Conservation (phyloP, 1,139 yeast genomes). For the Debaryomycetaceae sp. region DNA sequence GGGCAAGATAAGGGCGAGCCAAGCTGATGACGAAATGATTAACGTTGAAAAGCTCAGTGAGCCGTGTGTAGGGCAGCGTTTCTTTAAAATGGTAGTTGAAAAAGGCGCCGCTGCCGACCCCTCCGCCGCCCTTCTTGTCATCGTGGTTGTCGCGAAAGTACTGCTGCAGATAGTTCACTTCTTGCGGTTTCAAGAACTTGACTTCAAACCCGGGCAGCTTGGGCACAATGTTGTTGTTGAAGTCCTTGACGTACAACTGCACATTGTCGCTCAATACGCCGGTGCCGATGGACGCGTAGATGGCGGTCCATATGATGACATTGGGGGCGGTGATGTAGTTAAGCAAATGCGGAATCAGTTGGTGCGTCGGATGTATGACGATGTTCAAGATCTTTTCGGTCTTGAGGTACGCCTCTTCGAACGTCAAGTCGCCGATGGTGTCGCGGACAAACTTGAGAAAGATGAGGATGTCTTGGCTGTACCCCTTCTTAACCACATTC, state of each 20-base stretch:
- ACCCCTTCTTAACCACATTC: conserved; percentile 66
- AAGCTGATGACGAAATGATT: conserved; percentile 86
- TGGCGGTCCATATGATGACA: conserved; percentile 85
- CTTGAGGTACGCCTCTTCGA: conserved; percentile 86
- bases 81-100: conserved; percentile 22
- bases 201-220: conserved; percentile 30
- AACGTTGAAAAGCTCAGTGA: conserved; percentile 89
- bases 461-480: conserved; percentile 77
- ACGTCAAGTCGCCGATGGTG: conserved; percentile 80
- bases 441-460: conserved; percentile 76
- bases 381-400: conserved; percentile 83
- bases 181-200: conserved; percentile 42
- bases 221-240: conserved; percentile 53
- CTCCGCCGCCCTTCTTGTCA: conserved; percentile 13
- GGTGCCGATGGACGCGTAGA: conserved; percentile 68
- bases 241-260: conserved; percentile 65
- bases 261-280: conserved; percentile 61
- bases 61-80: conserved; percentile 73
- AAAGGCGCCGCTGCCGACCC: conserved; percentile 9
- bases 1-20: conserved; percentile 92
- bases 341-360: conserved; percentile 66
- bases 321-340: conserved; percentile 94
- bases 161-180: conserved; percentile 41
- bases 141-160: conserved; percentile 28
- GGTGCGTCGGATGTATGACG: conserved; percentile 82